phyloP scores from a whole-genome alignment of 1,284 basidiomycete species.

The Psilocybe mexicana region DNA sequence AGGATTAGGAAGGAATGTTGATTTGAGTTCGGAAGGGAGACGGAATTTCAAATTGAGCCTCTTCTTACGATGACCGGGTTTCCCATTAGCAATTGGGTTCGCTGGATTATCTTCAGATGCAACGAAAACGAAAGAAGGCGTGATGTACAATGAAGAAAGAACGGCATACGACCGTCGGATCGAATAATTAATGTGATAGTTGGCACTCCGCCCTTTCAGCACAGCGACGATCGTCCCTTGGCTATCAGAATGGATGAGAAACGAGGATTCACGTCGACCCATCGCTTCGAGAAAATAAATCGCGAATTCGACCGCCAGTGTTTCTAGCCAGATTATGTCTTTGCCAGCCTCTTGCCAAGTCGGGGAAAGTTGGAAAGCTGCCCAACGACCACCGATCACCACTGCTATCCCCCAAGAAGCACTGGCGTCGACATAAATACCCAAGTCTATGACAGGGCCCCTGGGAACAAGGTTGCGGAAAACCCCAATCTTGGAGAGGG shows the following conservation, averaged over 20 bases:
- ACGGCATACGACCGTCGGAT: background rate
- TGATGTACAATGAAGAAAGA: no score
- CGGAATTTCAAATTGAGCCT: no score
- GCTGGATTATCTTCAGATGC: no score
- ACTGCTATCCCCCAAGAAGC: slow-evolving; percentile 36
- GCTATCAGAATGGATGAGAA: background rate
- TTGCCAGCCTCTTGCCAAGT: slow-evolving; percentile 21
- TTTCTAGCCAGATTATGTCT: slow-evolving; percentile 36
- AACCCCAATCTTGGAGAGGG: slow-evolving; percentile 2
- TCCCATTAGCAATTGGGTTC: no score
- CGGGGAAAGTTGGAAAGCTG: slow-evolving; percentile 16
- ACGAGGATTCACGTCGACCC: background rate
- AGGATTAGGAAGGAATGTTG: no score
- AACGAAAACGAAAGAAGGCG: no score
- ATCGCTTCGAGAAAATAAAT: background rate
- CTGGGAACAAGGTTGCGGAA: slow-evolving; percentile 13
- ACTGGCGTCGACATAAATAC: slow-evolving; percentile 31
- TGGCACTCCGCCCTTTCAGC: background rate
- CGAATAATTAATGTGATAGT: background rate
- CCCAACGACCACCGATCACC: slow-evolving; percentile 23
- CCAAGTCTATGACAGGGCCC: slow-evolving; percentile 16
- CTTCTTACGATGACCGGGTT: no score
- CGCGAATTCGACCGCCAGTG: slow-evolving; percentile 19
- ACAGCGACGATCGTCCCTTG: background rate
- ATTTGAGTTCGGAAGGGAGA: no score